Conservation (phyloP, 1,284 basidiomycete genomes). For the Rhizopogon parksii region DNA sequence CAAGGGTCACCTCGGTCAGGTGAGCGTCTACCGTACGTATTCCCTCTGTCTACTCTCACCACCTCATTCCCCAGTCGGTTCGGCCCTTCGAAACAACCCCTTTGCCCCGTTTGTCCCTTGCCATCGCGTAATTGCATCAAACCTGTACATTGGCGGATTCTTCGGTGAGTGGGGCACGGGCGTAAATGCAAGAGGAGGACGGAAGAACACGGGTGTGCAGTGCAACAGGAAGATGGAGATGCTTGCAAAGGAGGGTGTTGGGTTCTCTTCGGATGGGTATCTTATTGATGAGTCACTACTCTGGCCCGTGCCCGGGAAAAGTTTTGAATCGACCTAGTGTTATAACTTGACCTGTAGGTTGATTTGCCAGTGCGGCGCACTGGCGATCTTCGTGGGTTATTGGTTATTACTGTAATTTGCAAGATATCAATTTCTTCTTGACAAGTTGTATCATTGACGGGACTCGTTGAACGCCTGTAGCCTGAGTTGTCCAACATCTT, state of each 20-base stretch:
- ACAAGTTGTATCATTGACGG: too few relatives aligned
- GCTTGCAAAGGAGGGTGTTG: constrained; percentile 42
- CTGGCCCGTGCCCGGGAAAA: constrained; percentile 9
- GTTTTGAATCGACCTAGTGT: neutral
- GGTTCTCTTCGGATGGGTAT: constrained; percentile 38
- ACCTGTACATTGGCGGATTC: constrained; percentile 53
- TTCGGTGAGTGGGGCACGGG: constrained; percentile 51
- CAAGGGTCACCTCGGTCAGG: constrained; percentile 54
- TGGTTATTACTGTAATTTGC: too few relatives aligned
- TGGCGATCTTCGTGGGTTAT: too few relatives aligned
- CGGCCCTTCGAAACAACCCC: constrained; percentile 53
- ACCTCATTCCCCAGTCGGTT: constrained; percentile 39
- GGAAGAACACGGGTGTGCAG: constrained; percentile 8
- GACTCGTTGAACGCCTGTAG: too few relatives aligned
- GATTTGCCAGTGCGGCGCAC: too few relatives aligned
- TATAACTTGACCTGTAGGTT: too few relatives aligned
- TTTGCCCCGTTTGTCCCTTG: constrained; percentile 62
- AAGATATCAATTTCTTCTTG: too few relatives aligned
- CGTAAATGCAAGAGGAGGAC: constrained; percentile 9
- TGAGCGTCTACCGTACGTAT: constrained; percentile 17
- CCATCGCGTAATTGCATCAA: constrained; percentile 58
- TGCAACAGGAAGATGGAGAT: constrained; percentile 37
- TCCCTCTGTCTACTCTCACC: neutral
- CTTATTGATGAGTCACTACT: constrained; percentile 21
- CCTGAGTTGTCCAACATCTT: too few relatives aligned